Percentiles rank a stretch among this genome's conserved stretches.
Evolutionary conservation across 768 basidiomycete species (phyloP).

Genomic region (Podaxis pistillaris): DNA sequence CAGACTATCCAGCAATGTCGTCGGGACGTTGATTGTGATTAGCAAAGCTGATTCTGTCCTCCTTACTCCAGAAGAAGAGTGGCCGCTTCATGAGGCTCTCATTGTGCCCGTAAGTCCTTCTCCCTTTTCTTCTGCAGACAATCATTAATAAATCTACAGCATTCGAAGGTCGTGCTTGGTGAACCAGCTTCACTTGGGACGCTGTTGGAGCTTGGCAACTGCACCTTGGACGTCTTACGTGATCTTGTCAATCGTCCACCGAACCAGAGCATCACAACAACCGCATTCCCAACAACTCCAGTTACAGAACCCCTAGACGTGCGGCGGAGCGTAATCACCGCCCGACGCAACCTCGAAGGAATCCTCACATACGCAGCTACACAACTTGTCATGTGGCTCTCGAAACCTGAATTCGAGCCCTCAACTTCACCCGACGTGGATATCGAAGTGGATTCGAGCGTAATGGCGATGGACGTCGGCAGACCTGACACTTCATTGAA

Average conservation of each 20-base stretch:
- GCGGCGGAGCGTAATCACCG: conserved; percentile 52
- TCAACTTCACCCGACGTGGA: conserved; percentile 38
- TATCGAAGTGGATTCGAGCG: conserved; percentile 33
- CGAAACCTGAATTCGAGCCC: conserved; percentile 66
- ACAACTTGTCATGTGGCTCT: conserved; percentile 77
- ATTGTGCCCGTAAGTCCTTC: conserved; percentile 63
- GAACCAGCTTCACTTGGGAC: conserved; percentile 87
- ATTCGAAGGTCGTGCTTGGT: conserved; percentile 79
- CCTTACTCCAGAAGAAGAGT: conserved; percentile 63
- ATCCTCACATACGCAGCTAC: conserved; percentile 70
- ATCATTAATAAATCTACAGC: conserved; percentile 41
- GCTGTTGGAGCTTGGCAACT: conserved; percentile 79
- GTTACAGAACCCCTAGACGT: conserved; percentile 45
- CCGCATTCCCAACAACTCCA: conserved; percentile 24
- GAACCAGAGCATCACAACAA: conserved; percentile 49
- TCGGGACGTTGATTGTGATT: conserved; percentile 67
- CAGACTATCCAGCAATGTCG: conserved; percentile 64
- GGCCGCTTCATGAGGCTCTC: conserved; percentile 66
- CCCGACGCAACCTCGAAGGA: conserved; percentile 64
- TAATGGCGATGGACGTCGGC: conserved; percentile 34
- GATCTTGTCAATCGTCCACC: conserved; percentile 63
- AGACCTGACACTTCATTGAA: conserved; percentile 22
- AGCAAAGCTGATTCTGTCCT: conserved; percentile 71
- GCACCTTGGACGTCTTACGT: conserved; percentile 70
- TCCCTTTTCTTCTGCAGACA: not conserved